Base-by-base conservation (phyloP, 345 rosid genomes). In the Brassica cretica region DNA sequence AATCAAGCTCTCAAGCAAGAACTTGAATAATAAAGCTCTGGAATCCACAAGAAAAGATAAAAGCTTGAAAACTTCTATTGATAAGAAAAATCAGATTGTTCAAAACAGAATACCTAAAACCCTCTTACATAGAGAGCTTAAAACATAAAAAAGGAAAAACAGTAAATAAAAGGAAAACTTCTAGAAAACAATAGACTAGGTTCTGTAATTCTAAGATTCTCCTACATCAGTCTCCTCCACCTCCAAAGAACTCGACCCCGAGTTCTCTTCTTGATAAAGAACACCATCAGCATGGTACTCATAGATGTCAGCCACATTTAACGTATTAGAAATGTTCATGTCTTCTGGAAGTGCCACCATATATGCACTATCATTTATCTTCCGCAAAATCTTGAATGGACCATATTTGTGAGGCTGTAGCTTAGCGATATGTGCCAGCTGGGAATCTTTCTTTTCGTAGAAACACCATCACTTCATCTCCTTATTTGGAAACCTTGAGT, bases 381-480 rank as follows among this genome's bases (percentile, higher is more conserved):
- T 32, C 35, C 35, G 35, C 35, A 32, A 32, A 32, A 32, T 32
- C 35, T 32, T 32, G 35, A 32, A 32, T 32, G 35, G 35, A 32
- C 35, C 35, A 32, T 32, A 32, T 32, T 32, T 32, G 35, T 7
- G 35, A 32, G 35, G 35, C 35, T 32, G 35, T 32, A 32, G 35
- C 35, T 32, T 32, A n/a, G 35, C 35, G 35, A 32, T 32, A 32
- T 32, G 35, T 32, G 35, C 35, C 35, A 5, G 5, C 35, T 5
- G 35, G 35, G 35, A 32, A 32, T 32, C 19, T 64, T 8, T 72
- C 56, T 0, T 66, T 55, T 0, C 35, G 10, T 0, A 78, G 18
- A 4, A 44, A 59, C 0, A 66, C 67, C 66, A 71, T 70, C 8
- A 70, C 81, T 0, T 61, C 15, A 8, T 72, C 77, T 1, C 68